Base-by-base conservation (phyloP, 2,329 filamentous ascomycete species). In the Lomentospora prolificans region DNA sequence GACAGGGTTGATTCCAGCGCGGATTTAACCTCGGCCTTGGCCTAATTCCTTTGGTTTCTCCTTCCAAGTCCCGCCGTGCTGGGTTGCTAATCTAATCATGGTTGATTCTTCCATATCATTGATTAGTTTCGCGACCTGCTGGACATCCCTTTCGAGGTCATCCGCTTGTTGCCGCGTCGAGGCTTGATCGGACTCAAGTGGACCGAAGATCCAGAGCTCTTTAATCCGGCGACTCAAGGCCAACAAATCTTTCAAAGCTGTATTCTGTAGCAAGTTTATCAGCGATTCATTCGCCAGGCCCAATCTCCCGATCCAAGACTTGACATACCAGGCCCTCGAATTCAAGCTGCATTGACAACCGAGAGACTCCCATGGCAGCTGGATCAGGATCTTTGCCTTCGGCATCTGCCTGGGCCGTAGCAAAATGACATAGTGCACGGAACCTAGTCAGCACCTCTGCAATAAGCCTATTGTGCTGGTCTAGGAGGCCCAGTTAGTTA, bases 331-430 rank as follows among this genome's bases (percentile, higher is more conserved):
- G 61, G 3, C 70, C 70, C 56, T 75, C 72, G 52, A 75, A 75
- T 54, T 75, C 72, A 61, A 72, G 70, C 63, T 72, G 71, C 66
- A 74, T 73, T 36, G 71, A 70, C 28, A 75, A 69, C 46, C 71
- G 69, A 3, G 69, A 66, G 28, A 74, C 72, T 52, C 72, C 70
- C 57, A 73, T 70, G 58, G 69, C 66, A 54, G 73, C 68, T 0
- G 72, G 71, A 56, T 70, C 71, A 33, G 65, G 64, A 17, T 56
- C 54, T 39, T 57, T 58, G 31, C 56, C 55, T 56, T 72, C 71
- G 51, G 65, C 69, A 24, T 71, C 67, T 17, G 70, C 71, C 39
- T 74, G 72, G 39, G 71, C 67, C 28, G 72, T 75, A 51, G 72
- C 70, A 10, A 73, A 66, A 66, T 72, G 69, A 64, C 73, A 72